phyloP scores from a whole-genome alignment of 805 yeast genomes.

The Barnettozyma wickerhamii region DNA sequence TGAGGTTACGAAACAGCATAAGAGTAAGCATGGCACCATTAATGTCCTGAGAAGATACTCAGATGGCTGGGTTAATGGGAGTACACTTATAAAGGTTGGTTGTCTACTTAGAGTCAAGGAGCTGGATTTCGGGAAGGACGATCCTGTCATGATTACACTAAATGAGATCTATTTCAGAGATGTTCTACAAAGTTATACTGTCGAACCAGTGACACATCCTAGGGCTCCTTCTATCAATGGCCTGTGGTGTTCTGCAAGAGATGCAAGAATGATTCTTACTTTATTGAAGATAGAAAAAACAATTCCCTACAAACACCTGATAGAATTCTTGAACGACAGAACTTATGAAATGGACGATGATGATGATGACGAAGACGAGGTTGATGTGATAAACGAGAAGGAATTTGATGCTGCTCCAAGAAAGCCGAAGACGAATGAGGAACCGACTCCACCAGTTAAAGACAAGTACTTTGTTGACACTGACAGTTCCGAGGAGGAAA shows the following conservation, averaged over 20 bases:
- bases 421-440: constrained; percentile 4
- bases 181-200: constrained; percentile 14
- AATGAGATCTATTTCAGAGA: constrained; percentile 25
- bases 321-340: constrained; percentile 8
- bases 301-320: constrained; percentile 1
- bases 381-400: constrained; percentile 9
- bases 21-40: not conserved
- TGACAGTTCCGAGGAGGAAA: constrained; percentile 13
- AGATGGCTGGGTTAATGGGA: constrained; percentile 26
- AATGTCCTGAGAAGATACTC: constrained; percentile 18
- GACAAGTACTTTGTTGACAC: constrained; percentile 12
- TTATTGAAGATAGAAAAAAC: constrained; percentile 4
- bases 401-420: constrained; percentile 8
- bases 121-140: constrained; percentile 19
- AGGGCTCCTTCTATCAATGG: constrained; percentile 19
- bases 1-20: constrained; percentile 11
- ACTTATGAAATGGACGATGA: constrained; percentile 3
- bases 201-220: constrained; percentile 17
- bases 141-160: constrained; percentile 24
- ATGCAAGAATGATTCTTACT: constrained; percentile 17
- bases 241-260: constrained; percentile 23
- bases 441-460: not conserved
- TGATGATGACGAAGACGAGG: constrained; percentile 5
- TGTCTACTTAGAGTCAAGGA: constrained; percentile 16
- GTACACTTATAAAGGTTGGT: constrained; percentile 13